Percentiles rank a stretch among this genome's conserved stretches.
Evolutionary conservation across 805 yeast species (phyloP).

Genomic region (Saturnispora ahearnii): DNA sequence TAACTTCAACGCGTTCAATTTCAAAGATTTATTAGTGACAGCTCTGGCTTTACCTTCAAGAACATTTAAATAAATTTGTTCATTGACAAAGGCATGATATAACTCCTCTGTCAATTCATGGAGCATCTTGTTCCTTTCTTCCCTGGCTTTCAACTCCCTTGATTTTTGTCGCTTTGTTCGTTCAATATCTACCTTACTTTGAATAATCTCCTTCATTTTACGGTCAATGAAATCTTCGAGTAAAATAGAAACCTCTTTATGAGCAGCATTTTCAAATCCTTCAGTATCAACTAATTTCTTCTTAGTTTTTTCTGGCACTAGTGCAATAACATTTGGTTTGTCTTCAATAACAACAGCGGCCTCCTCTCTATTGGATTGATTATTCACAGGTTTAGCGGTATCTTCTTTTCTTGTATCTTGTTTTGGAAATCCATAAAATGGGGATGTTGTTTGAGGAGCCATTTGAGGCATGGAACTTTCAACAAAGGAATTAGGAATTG

Average conservation of each 20-base stretch:
- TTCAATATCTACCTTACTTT: neutral
- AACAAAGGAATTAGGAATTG: neutral
- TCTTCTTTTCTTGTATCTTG: neutral
- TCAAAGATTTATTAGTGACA: constrained; percentile 28
- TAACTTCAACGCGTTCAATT: constrained; percentile 23
- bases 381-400: neutral
- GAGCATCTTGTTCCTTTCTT: constrained; percentile 24
- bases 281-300: constrained; percentile 23
- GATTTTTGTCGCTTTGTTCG: neutral
- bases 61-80: constrained; percentile 37
- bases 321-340: neutral
- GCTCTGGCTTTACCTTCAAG: constrained; percentile 39
- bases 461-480: neutral
- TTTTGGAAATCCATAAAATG: neutral
- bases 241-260: constrained; percentile 19
- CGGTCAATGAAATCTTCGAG: constrained; percentile 19
- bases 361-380: neutral
- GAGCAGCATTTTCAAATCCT: constrained; percentile 25
- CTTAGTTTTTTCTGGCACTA: neutral
- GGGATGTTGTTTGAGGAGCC: neutral
- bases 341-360: neutral
- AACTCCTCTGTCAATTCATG: constrained; percentile 38
- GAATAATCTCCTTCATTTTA: constrained; percentile 18
- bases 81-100: constrained; percentile 52
- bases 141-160: constrained; percentile 15